Evolutionary conservation across 73 alveolate species (phyloP).

Genomic region (Paramecium sonneborni): DNA sequence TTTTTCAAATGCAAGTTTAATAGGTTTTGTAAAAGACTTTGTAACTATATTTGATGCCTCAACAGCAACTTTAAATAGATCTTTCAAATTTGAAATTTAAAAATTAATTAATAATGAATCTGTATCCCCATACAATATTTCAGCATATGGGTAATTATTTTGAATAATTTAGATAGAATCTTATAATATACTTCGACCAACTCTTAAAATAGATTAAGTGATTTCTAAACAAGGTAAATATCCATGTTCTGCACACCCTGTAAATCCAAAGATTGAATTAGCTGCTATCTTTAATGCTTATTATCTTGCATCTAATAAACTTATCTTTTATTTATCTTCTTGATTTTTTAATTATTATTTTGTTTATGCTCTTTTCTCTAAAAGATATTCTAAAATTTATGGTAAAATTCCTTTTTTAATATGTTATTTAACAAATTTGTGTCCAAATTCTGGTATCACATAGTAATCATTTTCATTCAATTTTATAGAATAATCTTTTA

Average conservation of each 20-base stretch:
- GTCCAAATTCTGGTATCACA: slow-evolving; percentile 94
- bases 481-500: slow-evolving; percentile 10
- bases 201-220: slow-evolving; percentile 90
- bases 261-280: slow-evolving; percentile 99
- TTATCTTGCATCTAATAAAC: slow-evolving; percentile 97
- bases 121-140: slow-evolving; percentile 99
- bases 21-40: slow-evolving; percentile 88
- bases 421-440: slow-evolving; percentile 88
- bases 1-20: slow-evolving; percentile 96
- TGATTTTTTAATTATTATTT: slow-evolving; percentile 81
- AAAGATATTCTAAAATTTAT: slow-evolving; percentile 91
- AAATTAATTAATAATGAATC: slow-evolving; percentile 98
- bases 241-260: slow-evolving; percentile 98
- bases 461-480: slow-evolving; percentile 78
- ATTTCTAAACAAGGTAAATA: slow-evolving; percentile 97
- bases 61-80: slow-evolving; percentile 91
- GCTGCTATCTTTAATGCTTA: slow-evolving; percentile 98
- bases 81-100: slow-evolving; percentile 85
- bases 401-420: slow-evolving; percentile 97
- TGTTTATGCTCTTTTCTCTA: slow-evolving; percentile 95
- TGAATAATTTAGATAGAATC: not conserved
- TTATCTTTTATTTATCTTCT: slow-evolving; percentile 91
- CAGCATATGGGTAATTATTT: not conserved
- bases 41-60: slow-evolving; percentile 95
- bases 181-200: slow-evolving; percentile 58